Evolutionary conservation across 73 alveolate species (phyloP).

Genomic region (Paramecium pentaurelia): DNA sequence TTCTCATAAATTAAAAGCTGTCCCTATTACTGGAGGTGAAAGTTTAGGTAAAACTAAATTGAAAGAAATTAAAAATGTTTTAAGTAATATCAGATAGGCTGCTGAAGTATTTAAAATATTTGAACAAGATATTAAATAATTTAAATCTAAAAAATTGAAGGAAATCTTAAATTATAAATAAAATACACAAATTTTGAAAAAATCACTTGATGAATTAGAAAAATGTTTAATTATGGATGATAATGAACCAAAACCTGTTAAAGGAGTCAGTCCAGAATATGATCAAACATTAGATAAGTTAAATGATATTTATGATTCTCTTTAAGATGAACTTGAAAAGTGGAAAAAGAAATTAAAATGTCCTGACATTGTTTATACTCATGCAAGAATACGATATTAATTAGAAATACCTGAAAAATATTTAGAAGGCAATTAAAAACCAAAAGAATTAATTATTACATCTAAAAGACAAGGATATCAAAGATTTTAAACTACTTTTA

Average conservation of each 20-base stretch:
- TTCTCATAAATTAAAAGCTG: conserved; percentile 57
- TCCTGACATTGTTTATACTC: conserved; percentile 54
- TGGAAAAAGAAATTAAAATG: conserved; percentile 54
- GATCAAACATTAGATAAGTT: conserved; percentile 65
- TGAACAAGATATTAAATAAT: conserved; percentile 39
- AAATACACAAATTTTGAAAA: neutral
- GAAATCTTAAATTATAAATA: conserved; percentile 56
- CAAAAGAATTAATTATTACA: conserved; percentile 75
- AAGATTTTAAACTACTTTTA: conserved; percentile 70
- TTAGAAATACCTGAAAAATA: conserved; percentile 75
- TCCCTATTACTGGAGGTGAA: conserved; percentile 62
- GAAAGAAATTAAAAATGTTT: conserved; percentile 66
- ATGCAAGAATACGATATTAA: conserved; percentile 77
- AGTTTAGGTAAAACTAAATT: conserved; percentile 53
- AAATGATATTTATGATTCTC: neutral
- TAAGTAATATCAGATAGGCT: conserved; percentile 52
- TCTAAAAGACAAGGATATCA: conserved; percentile 70
- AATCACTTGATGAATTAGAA: neutral
- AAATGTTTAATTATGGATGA: conserved; percentile 13
- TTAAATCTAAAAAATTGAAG: conserved; percentile 55
- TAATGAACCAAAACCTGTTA: conserved; percentile 62
- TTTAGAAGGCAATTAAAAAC: conserved; percentile 69
- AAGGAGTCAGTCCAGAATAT: conserved; percentile 71
- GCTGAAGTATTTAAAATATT: conserved; percentile 55
- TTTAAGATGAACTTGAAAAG: conserved; percentile 16